These are phyloP conservation scores for Phaffomyces antillensis DNA, from an alignment of 805 yeast genomes.

Conservation along the genomic window DNA sequence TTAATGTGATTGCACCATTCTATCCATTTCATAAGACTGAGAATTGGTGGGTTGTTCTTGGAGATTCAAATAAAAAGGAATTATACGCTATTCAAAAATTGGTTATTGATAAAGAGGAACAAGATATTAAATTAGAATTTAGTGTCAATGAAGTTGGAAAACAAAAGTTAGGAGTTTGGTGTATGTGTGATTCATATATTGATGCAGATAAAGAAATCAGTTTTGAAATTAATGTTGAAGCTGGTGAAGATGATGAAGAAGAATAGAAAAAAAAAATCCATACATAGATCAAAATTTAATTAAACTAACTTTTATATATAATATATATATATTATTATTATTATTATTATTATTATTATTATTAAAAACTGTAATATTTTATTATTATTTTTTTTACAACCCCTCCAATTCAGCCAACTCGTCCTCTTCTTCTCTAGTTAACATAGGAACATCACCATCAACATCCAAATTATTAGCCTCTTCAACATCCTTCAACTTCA, in stretches of 20 bases:
- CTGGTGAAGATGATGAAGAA: constrained; percentile 23
- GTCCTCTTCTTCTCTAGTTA: constrained; percentile 19
- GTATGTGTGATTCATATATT: constrained; percentile 85
- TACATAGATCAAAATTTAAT: too few species aligned
- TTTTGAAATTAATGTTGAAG: constrained; percentile 40
- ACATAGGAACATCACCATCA: constrained; percentile 23
- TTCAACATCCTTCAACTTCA: constrained; percentile 22
- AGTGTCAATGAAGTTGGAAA: constrained; percentile 54
- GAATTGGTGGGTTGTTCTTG: constrained; percentile 85
- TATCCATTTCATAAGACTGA: constrained; percentile 59
- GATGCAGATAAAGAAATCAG: constrained; percentile 84
- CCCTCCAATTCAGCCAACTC: constrained; percentile 15
- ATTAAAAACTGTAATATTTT: too few species aligned
- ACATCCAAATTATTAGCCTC: constrained; percentile 11
- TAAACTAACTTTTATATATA: too few species aligned
- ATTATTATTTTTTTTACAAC: too few species aligned
- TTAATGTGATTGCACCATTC: constrained; percentile 48
- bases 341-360: too few species aligned
- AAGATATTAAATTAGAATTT: constrained; percentile 46
- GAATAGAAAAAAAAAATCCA: constrained; percentile 6
- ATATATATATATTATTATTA: too few species aligned
- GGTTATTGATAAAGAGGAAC: constrained; percentile 43
- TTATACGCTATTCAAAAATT: constrained; percentile 70
- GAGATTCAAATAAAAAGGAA: constrained; percentile 52
- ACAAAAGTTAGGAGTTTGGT: constrained; percentile 66